Conservation (phyloP, 148 eudicot genomes). For the Dysphania ambrosioides region DNA sequence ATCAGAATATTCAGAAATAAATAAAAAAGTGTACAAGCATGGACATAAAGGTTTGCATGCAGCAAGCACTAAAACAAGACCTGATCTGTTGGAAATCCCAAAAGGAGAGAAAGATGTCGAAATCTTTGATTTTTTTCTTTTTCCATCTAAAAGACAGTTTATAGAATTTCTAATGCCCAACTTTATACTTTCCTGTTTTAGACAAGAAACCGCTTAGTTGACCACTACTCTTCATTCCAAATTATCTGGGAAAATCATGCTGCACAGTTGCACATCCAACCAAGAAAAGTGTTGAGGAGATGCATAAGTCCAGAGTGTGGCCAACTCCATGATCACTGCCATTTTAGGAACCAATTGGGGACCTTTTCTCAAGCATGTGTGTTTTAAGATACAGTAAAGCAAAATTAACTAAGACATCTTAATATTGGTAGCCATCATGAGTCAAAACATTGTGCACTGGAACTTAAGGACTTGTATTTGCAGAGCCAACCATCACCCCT, state of each 20-base stretch:
- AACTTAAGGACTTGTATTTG: background rate
- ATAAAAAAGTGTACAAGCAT: background rate
- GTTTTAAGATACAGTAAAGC: background rate
- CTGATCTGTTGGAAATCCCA: background rate
- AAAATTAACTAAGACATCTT: background rate
- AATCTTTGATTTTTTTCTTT: too few species aligned
- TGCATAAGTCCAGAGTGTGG: background rate
- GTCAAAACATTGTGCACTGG: background rate
- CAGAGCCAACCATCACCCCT: background rate
- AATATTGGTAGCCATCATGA: background rate
- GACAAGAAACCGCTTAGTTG: too few species aligned
- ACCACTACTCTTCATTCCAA: too few species aligned
- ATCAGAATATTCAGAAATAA: background rate
- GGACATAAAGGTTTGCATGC: background rate
- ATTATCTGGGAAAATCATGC: too few species aligned
- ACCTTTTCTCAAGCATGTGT: background rate
- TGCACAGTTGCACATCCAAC: background rate
- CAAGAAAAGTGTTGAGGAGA: background rate
- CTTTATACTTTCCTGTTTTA: too few species aligned
- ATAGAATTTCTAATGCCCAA: too few species aligned
- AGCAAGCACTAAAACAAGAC: background rate
- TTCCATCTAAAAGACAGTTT: too few species aligned
- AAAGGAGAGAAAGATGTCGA: too few species aligned
- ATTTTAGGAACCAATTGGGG: background rate
- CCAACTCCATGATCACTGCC: background rate